Conservation (phyloP, 305 asterid species). For the Fraxinus greggii region DNA sequence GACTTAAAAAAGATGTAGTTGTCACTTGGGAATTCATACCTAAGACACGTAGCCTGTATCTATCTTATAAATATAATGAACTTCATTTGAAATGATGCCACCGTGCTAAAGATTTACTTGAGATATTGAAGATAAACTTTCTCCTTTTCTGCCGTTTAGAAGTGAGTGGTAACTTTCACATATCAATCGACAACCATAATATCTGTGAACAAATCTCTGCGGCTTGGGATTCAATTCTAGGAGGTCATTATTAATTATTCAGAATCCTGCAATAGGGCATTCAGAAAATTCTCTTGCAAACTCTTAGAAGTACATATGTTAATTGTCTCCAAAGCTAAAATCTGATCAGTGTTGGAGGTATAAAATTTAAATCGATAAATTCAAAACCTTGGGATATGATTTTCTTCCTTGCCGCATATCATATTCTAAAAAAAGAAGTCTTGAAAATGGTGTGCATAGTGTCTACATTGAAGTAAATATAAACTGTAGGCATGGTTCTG, state of each 20-base stretch:
- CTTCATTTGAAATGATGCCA: background rate
- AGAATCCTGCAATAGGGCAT: background rate
- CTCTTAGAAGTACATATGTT: background rate
- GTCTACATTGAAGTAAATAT: background rate
- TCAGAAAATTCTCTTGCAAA: background rate
- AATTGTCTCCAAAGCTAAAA: background rate
- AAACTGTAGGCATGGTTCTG: background rate
- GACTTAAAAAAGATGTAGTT: background rate
- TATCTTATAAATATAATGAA: background rate
- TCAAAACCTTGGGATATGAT: background rate
- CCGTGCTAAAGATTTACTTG: background rate
- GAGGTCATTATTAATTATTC: background rate
- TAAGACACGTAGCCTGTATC: background rate
- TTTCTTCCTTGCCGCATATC: background rate
- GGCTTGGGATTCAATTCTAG: background rate
- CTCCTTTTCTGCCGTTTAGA: background rate
- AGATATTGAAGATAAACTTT: background rate
- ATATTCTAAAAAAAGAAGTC: background rate
- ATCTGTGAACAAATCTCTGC: background rate
- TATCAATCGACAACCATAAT: background rate
- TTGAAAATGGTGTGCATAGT: background rate
- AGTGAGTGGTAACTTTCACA: background rate
- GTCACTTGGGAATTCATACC: background rate
- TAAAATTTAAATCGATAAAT: background rate
- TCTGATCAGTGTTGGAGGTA: background rate